Base-by-base conservation (phyloP, 495 filamentous ascomycete genomes). In the Lasiosphaeria miniovina region DNA sequence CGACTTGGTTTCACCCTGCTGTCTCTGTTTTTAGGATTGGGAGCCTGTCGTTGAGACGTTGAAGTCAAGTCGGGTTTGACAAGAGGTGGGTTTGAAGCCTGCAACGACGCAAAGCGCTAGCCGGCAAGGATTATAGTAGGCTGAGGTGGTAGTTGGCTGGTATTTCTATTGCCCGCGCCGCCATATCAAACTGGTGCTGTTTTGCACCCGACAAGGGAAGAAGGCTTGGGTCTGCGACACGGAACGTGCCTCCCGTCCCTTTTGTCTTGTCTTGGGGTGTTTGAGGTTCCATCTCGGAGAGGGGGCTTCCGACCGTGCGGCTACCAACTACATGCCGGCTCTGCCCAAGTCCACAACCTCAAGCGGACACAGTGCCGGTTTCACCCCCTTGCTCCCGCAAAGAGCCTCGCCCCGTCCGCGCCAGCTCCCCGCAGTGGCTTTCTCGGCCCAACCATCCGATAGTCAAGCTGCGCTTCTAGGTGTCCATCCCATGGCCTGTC, bases 341-440 rank as follows among this genome's bases (percentile, higher is more conserved):
- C 52, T 64, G 55, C 31, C 32, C 33, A 64, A 54, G 60, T 61
- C 59, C 61, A 36, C 50, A 57, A 17, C 58, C 32, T 50, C 8
- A 58, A 52, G 14, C 49, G 56, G 63, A 62, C 33, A 52, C 57
- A 9, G 35, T 58, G 50, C 62, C 63, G 54, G 68, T 70, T 72
- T 72, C 69, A 70, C 32, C 49, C 61, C 63, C 65, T 50, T 58
- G 67, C 45, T 35, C 34, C 4, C 10, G 33, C 36, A 24, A 61
- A 70, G 65, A 65, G 57, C 65, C 66, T 69, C 57, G 58, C 49
- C 36, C 31, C 53, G 12, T 40, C 48, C 33, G 12, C 40, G 24
- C 10, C 36, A 41, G 33, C 45, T 11, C 38, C 43, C 36, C 33
- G 8, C 5, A 2, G 12, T n/a, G 51, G 46, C 15, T 52, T 40